Base-by-base conservation (phyloP, 2,329 filamentous ascomycete genomes). In the Aspergillus sp. region DNA sequence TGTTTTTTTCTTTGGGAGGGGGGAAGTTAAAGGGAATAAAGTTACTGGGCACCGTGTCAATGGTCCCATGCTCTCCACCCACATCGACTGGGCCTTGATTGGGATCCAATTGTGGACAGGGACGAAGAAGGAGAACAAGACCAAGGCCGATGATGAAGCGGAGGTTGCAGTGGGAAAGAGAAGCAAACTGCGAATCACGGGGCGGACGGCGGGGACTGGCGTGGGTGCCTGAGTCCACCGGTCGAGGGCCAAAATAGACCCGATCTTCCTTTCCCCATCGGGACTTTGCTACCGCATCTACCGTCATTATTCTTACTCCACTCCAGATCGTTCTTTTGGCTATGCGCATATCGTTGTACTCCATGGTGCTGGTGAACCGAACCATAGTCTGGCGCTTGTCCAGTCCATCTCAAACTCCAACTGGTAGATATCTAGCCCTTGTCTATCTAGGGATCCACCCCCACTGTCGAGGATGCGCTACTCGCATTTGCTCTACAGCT, bases 11-110 rank as follows among this genome's bases (percentile, higher is more conserved):
- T 36, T 13, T 55, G 4, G n/a, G 15, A 19, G 23, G 15, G 25
- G 47, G 53, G 41, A 44, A 44, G 21, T 44, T 44, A 44, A 44
- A 23, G 41, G 41, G 21, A 44, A 21, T 55, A 55, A 41, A 55
- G 53, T 55, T 55, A 39, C 53, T 55, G 53, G 53, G 53, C 53
- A 47, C 38, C 27, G 39, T 47, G 39, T 11, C 38, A 27, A 55
- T 55, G 53, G 21, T 36, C 39, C 39, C 53, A 32, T 50, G 47
- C 19, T 50, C 25, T 50, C 47, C 47, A 50, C 47, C 10, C 25
- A 30, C 47, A 17, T n/a, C 25, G 47, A 50, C 23, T 50, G 47
- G 47, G 25, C 47, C 3, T 50, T 27, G 21, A 5, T 49, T 49
- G 21, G 32, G 23, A 49, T 50, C 25, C 47, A 50, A 27, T n/a